phyloP scores from a whole-genome alignment of 2,329 filamentous ascomycete species.

The Aspergillus ochraceus region DNA sequence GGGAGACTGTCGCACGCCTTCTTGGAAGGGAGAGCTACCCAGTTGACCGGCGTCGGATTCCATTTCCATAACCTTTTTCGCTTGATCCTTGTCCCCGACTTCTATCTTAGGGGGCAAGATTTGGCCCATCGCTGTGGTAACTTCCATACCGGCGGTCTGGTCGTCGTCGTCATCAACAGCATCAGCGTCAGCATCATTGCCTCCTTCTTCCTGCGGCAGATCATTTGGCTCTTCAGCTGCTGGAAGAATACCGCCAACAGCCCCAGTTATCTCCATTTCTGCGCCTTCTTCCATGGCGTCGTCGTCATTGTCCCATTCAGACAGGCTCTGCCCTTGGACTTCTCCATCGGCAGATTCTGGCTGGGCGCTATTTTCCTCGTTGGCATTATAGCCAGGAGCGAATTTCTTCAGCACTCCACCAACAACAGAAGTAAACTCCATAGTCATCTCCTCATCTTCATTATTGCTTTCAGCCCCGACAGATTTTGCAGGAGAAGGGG shows the following conservation, averaged over 20 bases:
- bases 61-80: conserved; percentile 60
- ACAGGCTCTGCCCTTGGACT: conserved; percentile 21
- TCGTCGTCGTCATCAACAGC: conserved; percentile 31
- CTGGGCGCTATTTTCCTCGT: conserved; percentile 13
- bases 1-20: conserved; percentile 33
- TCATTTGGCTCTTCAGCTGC: conserved; percentile 41
- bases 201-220: conserved; percentile 13
- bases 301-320: conserved; percentile 27
- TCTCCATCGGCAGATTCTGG: conserved; percentile 14
- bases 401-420: conserved; percentile 40
- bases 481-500: conserved; percentile 28
- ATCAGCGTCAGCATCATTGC: no score
- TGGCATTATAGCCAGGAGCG: conserved; percentile 1
- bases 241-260: conserved; percentile 46
- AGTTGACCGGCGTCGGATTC: conserved; percentile 54
- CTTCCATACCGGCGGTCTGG: conserved; percentile 64
- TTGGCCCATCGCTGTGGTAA: conserved; percentile 63
- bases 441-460: conserved; percentile 49
- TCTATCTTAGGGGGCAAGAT: conserved; percentile 53
- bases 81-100: conserved; percentile 47
- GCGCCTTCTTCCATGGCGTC: conserved; percentile 31
- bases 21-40: conserved; percentile 49
- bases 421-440: conserved; percentile 50
- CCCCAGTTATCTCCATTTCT: conserved; percentile 63
- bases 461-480: conserved; percentile 31